These are phyloP conservation scores for Calonectria henricotiae DNA, from an alignment of 2,329 filamentous ascomycete genomes.

Conservation along the genomic window DNA sequence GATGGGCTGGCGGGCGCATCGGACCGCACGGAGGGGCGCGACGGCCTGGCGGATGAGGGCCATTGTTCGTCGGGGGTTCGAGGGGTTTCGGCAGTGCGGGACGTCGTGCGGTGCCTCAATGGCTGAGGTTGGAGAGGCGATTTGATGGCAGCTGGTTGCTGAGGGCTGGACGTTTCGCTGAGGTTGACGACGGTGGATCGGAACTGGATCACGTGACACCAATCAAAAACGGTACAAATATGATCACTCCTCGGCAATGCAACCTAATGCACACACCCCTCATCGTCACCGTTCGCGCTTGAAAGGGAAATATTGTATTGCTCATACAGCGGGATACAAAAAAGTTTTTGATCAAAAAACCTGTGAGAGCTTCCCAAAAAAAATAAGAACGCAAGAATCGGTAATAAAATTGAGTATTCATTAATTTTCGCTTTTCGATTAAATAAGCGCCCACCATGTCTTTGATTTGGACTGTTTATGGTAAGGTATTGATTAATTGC, in stretches of 20 bases:
- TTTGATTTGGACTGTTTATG: too few relatives aligned
- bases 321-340: too few relatives aligned
- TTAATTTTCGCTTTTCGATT: too few relatives aligned
- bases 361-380: too few relatives aligned
- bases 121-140: slow-evolving; percentile 49
- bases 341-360: too few relatives aligned
- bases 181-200: slow-evolving; percentile 49
- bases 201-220: slow-evolving; percentile 49
- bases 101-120: slow-evolving; percentile 52
- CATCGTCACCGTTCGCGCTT: neutral
- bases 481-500: too few relatives aligned
- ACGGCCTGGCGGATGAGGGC: slow-evolving; percentile 58
- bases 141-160: slow-evolving; percentile 45
- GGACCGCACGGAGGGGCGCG: slow-evolving; percentile 59
- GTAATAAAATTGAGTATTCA: too few relatives aligned
- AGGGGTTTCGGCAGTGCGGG: slow-evolving; percentile 46
- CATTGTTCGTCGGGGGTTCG: slow-evolving; percentile 53
- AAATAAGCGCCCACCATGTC: too few relatives aligned
- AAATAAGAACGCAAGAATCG: too few relatives aligned
- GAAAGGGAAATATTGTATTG: slow-evolving; percentile 6
- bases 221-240: slow-evolving; percentile 29
- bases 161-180: slow-evolving; percentile 44
- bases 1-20: slow-evolving; percentile 58
- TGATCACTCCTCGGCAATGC: slow-evolving; percentile 29
- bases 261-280: slow-evolving; percentile 30